Evolutionary conservation across 1,284 basidiomycete genomes (phyloP).

Genomic region (Trichosporon sp.): DNA sequence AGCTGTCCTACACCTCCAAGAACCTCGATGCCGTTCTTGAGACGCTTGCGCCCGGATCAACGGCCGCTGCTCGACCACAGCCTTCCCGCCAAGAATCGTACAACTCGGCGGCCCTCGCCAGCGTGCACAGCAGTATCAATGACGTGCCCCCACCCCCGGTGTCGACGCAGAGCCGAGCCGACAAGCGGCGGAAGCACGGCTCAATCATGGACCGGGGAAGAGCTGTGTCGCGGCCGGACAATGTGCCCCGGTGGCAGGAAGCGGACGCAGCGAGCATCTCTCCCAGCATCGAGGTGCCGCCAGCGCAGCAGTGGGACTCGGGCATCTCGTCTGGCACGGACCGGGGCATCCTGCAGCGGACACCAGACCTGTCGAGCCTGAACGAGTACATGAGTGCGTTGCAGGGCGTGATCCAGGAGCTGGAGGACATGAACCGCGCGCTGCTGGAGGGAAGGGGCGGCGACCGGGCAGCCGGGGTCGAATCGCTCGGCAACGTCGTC

Average conservation of each 20-base stretch:
- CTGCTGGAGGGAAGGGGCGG: slow-evolving; percentile 39
- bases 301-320: background rate
- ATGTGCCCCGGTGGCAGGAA: slow-evolving; percentile 16
- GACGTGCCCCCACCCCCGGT: background rate
- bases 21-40: slow-evolving; percentile 15
- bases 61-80: background rate
- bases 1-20: slow-evolving; percentile 25
- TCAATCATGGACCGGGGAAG: slow-evolving; percentile 22
- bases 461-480: slow-evolving; percentile 42
- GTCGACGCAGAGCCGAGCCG: background rate
- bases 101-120: background rate
- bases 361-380: slow-evolving; percentile 41
- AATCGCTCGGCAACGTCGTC: slow-evolving; percentile 42
- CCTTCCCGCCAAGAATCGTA: slow-evolving; percentile 5
- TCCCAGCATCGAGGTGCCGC: background rate
- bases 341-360: slow-evolving; percentile 33
- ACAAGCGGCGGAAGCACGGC: background rate
- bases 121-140: background rate
- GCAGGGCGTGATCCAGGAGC: slow-evolving; percentile 40
- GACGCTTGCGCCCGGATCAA: background rate
- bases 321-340: slow-evolving; percentile 17
- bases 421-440: slow-evolving; percentile 46
- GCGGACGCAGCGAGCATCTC: background rate
- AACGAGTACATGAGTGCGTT: slow-evolving; percentile 43
- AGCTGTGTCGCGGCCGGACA: slow-evolving; percentile 16